Evolutionary conservation across 2,329 filamentous ascomycete genomes (phyloP).

Genomic region (Cladosporium sp.): DNA sequence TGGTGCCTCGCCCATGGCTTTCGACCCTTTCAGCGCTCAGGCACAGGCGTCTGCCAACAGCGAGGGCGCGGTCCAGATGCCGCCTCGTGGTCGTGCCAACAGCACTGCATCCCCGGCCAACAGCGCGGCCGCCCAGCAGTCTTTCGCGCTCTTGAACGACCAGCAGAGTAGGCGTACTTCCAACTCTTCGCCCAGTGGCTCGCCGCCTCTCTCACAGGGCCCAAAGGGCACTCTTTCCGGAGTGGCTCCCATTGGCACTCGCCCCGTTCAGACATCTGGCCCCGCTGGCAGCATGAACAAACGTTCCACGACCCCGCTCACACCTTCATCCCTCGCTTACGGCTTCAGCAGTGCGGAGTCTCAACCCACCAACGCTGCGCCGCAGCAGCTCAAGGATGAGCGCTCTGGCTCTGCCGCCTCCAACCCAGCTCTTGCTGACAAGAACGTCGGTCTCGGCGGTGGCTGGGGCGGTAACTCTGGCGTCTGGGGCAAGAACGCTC

Average conservation of each 20-base stretch:
- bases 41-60: conserved; percentile 50
- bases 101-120: conserved; percentile 83
- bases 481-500: conserved; percentile 84
- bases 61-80: conserved; percentile 57
- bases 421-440: conserved; percentile 55
- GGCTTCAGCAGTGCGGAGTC: conserved; percentile 61
- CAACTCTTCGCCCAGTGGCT: conserved; percentile 80
- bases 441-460: conserved; percentile 48
- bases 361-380: conserved; percentile 53
- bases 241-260: conserved; percentile 91
- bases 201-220: conserved; percentile 67
- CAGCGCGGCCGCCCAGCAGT: conserved; percentile 53
- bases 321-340: conserved; percentile 78
- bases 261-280: conserved; percentile 65
- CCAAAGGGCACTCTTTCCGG: conserved; percentile 60
- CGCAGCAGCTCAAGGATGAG: conserved; percentile 53
- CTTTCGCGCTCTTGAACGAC: conserved; percentile 44
- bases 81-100: conserved; percentile 51
- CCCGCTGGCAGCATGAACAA: conserved; percentile 67
- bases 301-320: conserved; percentile 81
- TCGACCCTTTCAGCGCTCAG: conserved; percentile 67
- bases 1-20: conserved; percentile 77
- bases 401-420: conserved; percentile 58
- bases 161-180: conserved; percentile 77
- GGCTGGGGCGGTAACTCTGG: conserved; percentile 79